These are phyloP conservation scores for Leptosphaerulina australis DNA, from an alignment of 2,329 filamentous ascomycete genomes.

Conservation along the genomic window DNA sequence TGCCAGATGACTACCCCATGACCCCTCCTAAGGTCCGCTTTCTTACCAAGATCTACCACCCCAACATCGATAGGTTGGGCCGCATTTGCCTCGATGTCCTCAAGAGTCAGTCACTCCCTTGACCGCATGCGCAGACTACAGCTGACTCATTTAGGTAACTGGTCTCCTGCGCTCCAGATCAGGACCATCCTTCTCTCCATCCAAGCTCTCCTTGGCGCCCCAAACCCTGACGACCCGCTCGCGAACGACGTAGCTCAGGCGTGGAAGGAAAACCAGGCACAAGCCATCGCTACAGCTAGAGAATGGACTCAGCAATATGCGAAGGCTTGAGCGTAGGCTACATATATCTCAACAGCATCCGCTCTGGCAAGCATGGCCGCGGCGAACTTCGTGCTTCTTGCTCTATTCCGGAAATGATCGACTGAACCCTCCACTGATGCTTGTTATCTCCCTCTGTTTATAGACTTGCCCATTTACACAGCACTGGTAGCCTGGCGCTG, in stretches of 20 bases:
- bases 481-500: conserved; percentile 28
- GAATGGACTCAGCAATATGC: conserved; percentile 92
- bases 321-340: conserved; percentile 31
- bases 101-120: conserved; percentile 70
- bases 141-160: conserved; percentile 72
- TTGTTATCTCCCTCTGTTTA: conserved; percentile 8
- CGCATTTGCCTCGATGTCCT: conserved; percentile 96
- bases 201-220: conserved; percentile 91
- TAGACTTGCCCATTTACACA: conserved; percentile 22
- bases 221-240: conserved; percentile 97
- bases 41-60: conserved; percentile 98
- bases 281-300: conserved; percentile 87
- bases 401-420: background rate
- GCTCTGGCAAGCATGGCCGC: background rate
- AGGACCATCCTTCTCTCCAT: conserved; percentile 98
- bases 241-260: conserved; percentile 96
- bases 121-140: background rate
- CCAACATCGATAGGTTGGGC: conserved; percentile 96
- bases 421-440: conserved; percentile 4
- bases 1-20: conserved; percentile 99
- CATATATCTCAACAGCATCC: background rate
- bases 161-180: conserved; percentile 97
- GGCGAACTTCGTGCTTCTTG: background rate
- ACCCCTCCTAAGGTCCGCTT: conserved; percentile 98
- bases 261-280: conserved; percentile 96